Conservation (phyloP, 2,329 filamentous ascomycete species). For the Leptodontidium sp. region DNA sequence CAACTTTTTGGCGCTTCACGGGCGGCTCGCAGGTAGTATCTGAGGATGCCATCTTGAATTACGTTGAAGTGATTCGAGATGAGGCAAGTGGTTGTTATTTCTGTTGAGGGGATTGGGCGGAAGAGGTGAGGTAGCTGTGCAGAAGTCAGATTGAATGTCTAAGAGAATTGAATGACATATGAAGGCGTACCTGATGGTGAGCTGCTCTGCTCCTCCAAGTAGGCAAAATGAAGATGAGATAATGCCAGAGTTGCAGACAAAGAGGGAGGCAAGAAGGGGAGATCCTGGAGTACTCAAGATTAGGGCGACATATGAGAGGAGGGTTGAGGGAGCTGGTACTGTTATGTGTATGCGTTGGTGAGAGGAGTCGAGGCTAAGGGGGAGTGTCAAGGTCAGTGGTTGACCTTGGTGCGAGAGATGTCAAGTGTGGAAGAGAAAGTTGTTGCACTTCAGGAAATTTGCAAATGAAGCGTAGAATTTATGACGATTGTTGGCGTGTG, state of each 20-base stretch:
- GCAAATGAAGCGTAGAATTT: no score
- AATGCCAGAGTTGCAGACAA: not conserved
- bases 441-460: not conserved
- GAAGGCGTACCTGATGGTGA: not conserved
- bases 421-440: not conserved
- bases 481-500: not conserved
- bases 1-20: conserved; percentile 14
- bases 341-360: not conserved
- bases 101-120: not conserved
- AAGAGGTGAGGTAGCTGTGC: not conserved
- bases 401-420: not conserved
- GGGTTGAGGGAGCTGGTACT: not conserved
- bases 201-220: not conserved
- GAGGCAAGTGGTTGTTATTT: not conserved
- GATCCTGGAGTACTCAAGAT: not conserved
- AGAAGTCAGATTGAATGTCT: not conserved
- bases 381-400: not conserved
- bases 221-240: not conserved
- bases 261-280: not conserved
- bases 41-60: not conserved
- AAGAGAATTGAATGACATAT: not conserved
- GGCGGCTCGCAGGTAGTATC: not conserved
- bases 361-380: not conserved
- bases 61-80: not conserved
- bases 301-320: not conserved